A percentile compares a stretch with the other conserved stretches of the same genome.
Evolutionary conservation across 768 basidiomycete species (phyloP).

Genomic region (Russula olivacea): DNA sequence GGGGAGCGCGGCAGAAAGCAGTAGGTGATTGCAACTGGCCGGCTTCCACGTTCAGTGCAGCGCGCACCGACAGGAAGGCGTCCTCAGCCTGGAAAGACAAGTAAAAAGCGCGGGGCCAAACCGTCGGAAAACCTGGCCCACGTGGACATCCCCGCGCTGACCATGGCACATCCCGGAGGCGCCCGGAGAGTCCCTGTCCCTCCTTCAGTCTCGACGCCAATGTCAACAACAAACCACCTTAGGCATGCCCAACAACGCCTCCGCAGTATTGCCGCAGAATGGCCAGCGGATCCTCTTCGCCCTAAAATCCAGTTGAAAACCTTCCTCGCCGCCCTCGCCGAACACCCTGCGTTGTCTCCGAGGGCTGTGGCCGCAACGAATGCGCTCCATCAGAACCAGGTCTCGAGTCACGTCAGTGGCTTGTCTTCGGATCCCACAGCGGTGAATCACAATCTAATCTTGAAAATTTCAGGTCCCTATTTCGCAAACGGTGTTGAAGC

Average conservation of each 20-base stretch:
- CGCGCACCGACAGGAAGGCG: neutral
- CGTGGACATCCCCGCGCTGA: neutral
- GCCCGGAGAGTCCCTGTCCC: neutral
- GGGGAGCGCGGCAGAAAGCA: neutral
- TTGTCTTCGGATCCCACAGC: neutral
- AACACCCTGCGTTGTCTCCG: conserved; percentile 62
- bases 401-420: conserved; percentile 49
- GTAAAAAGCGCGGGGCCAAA: neutral
- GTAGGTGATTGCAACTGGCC: neutral
- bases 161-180: neutral
- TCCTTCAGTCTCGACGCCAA: neutral
- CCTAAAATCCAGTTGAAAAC: conserved; percentile 67
- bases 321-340: conserved; percentile 57
- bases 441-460: neutral
- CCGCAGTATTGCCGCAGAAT: conserved; percentile 49
- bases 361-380: conserved; percentile 55
- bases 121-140: neutral
- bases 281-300: conserved; percentile 70
- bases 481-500: conserved; percentile 56
- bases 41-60: neutral
- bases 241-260: conserved; percentile 45
- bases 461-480: conserved; percentile 51
- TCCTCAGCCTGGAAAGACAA: neutral
- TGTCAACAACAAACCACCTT: conserved; percentile 31
- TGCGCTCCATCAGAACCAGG: conserved; percentile 48